Evolutionary conservation across 208 protist species (phyloP).

Genomic region (Leishmania lainsoni): DNA sequence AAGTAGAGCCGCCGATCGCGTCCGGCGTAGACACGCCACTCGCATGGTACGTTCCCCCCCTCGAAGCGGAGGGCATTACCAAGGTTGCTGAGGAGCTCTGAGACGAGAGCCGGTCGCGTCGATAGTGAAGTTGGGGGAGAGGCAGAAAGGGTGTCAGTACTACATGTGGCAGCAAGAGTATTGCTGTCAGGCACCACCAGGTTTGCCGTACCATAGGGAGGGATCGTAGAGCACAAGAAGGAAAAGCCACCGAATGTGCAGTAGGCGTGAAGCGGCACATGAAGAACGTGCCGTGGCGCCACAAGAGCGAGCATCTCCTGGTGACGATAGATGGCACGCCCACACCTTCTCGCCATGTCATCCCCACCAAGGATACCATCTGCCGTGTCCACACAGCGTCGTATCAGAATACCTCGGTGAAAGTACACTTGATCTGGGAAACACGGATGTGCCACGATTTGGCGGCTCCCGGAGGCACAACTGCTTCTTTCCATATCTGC

Average conservation of each 20-base stretch:
- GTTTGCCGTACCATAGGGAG: conserved; percentile 34
- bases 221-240: conserved; percentile 60
- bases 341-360: conserved; percentile 37
- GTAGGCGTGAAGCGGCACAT: conserved; percentile 48
- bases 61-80: conserved; percentile 40
- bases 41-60: conserved; percentile 31
- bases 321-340: conserved; percentile 23
- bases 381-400: conserved; percentile 54
- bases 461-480: conserved; percentile 31
- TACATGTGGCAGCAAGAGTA: background rate
- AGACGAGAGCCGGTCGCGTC: conserved; percentile 25
- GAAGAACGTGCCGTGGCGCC: conserved; percentile 53
- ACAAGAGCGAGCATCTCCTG: conserved; percentile 44
- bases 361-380: conserved; percentile 52
- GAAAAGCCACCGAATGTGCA: conserved; percentile 64
- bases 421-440: conserved; percentile 36
- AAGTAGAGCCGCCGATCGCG: conserved; percentile 77
- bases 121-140: background rate
- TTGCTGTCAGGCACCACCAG: conserved; percentile 16
- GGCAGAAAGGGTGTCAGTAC: background rate
- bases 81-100: conserved; percentile 36
- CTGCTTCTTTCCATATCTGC: conserved; percentile 45
- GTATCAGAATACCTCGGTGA: conserved; percentile 47
- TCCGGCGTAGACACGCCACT: conserved; percentile 30
- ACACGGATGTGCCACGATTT: conserved; percentile 20